Evolutionary conservation across 768 basidiomycete genomes (phyloP).

Genomic region (Panellus pusillus): DNA sequence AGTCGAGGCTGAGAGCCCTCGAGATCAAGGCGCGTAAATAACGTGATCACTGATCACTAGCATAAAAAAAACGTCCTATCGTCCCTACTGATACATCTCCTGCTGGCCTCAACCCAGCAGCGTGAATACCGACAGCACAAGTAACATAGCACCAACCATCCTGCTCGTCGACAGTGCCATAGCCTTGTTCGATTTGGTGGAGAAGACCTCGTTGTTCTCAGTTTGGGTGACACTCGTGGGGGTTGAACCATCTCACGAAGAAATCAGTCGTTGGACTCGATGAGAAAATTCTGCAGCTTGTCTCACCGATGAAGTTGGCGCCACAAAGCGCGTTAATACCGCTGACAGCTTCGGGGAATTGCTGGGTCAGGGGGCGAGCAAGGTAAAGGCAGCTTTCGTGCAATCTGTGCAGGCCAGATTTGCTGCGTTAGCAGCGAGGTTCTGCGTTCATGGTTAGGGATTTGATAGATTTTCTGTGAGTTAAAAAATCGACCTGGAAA

Average conservation of each 20-base stretch:
- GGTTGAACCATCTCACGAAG: slow-evolving; percentile 14
- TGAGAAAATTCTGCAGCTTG: neutral
- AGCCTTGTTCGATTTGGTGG: slow-evolving; percentile 8
- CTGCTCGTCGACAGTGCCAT: slow-evolving; percentile 6
- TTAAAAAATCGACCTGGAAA: slow-evolving; percentile 12
- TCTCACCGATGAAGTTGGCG: slow-evolving; percentile 42
- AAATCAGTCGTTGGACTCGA: neutral
- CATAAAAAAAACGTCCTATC: neutral
- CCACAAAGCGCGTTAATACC: slow-evolving; percentile 39
- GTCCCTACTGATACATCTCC: neutral
- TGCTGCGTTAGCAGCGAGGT: slow-evolving; percentile 27
- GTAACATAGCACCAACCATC: slow-evolving; percentile 9
- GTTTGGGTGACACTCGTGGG: slow-evolving; percentile 22
- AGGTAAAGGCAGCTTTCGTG: slow-evolving; percentile 43
- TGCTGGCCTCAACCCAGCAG: slow-evolving; percentile 14
- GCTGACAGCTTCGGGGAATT: slow-evolving; percentile 34
- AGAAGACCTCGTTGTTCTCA: slow-evolving; percentile 10
- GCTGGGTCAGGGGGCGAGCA: slow-evolving; percentile 22
- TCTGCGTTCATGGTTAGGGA: neutral
- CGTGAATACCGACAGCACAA: slow-evolving; percentile 14
- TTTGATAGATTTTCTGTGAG: no score
- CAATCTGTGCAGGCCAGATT: slow-evolving; percentile 46
- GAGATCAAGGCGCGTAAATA: neutral
- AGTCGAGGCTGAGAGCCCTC: neutral
- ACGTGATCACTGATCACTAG: neutral